A percentile compares a stretch with the other conserved stretches of the same genome.
Evolutionary conservation across 192 early-diverging fungal genomes (phyloP).

Genomic region (Mortierella alpina): DNA sequence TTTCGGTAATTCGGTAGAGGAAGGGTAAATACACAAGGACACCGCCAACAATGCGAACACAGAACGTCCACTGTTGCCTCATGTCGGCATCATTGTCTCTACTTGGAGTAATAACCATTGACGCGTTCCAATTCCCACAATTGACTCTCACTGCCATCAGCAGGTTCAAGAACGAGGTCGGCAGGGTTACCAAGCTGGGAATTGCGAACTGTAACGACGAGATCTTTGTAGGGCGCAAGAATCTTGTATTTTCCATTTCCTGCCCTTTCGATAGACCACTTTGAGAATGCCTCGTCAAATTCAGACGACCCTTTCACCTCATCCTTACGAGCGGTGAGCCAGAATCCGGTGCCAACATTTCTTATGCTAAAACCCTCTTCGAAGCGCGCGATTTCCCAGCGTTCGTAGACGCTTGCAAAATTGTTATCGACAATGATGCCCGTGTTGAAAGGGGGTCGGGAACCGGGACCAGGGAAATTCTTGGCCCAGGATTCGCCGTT

Average conservation of each 20-base stretch:
- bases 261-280: constrained; percentile 4
- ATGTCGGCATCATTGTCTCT: too few relatives aligned
- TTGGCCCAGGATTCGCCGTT: not conserved
- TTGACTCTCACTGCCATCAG: not conserved
- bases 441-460: not conserved
- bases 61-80: too few relatives aligned
- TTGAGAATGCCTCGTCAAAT: not conserved
- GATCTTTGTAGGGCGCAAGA: not conserved
- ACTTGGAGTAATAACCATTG: not conserved
- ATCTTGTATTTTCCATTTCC: not conserved
- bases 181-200: not conserved
- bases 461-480: not conserved
- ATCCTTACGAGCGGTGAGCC: not conserved
- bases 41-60: too few relatives aligned
- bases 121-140: not conserved
- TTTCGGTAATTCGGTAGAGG: too few relatives aligned
- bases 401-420: not conserved
- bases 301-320: constrained; percentile 1
- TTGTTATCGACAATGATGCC: not conserved
- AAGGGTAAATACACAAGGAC: too few relatives aligned
- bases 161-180: not conserved
- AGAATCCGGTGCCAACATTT: constrained; percentile 4
- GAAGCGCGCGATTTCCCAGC: not conserved
- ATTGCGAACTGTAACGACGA: constrained; percentile 6
- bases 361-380: not conserved